Percentiles rank a stretch among this genome's conserved stretches.
Conservation (phyloP, 306 rosid species). For the apple (Malus domestica) region DNA sequence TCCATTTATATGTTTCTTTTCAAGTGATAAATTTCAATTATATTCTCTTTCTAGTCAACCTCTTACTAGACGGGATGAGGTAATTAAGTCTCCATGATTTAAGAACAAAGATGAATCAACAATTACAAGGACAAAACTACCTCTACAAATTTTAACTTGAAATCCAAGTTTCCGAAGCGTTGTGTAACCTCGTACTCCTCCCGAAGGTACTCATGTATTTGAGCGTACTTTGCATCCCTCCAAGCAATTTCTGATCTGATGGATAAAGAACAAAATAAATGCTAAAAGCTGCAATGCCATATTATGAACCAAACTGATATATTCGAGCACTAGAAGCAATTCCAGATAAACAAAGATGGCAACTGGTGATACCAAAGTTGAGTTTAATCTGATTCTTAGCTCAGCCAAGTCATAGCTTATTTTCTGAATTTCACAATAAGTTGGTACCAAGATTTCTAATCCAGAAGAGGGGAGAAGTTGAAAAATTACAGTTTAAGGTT, state of each 20-base stretch:
- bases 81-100: neutral
- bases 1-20: too few species aligned
- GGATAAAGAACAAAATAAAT: constrained; percentile 16
- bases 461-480: constrained; percentile 7
- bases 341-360: neutral
- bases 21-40: too few species aligned
- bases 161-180: constrained; percentile 87
- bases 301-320: constrained; percentile 1
- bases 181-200: constrained; percentile 95
- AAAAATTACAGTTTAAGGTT: neutral
- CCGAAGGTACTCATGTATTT: constrained; percentile 75
- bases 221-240: constrained; percentile 94
- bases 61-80: neutral
- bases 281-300: constrained; percentile 9
- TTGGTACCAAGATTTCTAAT: neutral
- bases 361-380: neutral
- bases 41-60: neutral
- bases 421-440: neutral
- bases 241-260: constrained; percentile 94
- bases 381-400: neutral
- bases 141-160: constrained; percentile 85
- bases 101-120: neutral
- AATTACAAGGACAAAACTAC: constrained; percentile 21
- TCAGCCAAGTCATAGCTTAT: neutral
- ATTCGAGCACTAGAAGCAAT: constrained; percentile 5